These are phyloP conservation scores for Globisporangium spinosum DNA, from an alignment of 352 stramenopile species.

Conservation along the genomic window DNA sequence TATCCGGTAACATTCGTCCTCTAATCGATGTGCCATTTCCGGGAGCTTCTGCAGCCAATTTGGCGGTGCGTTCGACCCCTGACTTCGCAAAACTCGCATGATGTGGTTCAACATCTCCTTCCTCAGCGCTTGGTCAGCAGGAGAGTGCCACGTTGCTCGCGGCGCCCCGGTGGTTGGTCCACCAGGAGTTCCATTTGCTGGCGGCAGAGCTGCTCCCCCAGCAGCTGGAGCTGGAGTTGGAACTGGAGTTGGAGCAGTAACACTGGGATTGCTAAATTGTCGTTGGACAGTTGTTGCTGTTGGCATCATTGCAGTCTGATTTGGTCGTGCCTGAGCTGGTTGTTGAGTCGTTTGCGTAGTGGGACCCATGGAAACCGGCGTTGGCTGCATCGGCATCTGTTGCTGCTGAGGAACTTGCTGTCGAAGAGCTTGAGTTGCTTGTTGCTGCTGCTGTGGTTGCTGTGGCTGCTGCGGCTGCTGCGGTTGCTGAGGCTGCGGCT, in stretches of 20 bases:
- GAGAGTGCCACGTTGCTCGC: slow-evolving; percentile 64
- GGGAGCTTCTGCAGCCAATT: slow-evolving; percentile 97
- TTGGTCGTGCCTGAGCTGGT: slow-evolving; percentile 10
- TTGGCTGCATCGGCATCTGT: slow-evolving; percentile 12
- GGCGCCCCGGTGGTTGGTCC: slow-evolving; percentile 1
- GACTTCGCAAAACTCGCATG: slow-evolving; percentile 93
- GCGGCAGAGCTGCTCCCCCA: slow-evolving; percentile 2
- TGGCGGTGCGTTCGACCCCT: slow-evolving; percentile 92
- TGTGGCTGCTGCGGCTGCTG: slow-evolving; percentile 23
- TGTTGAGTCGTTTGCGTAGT: slow-evolving; percentile 24
- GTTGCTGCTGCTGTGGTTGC: slow-evolving; percentile 25
- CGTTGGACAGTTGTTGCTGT: slow-evolving; percentile 11
- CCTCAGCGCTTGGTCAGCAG: slow-evolving; percentile 64
- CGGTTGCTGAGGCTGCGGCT: slow-evolving; percentile 3
- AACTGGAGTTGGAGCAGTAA: not conserved
- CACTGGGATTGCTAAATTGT: slow-evolving; percentile 11
- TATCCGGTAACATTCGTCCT: slow-evolving; percentile 95
- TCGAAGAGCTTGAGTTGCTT: slow-evolving; percentile 8
- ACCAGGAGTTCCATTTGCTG: slow-evolving; percentile 1
- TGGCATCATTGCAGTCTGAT: slow-evolving; percentile 9
- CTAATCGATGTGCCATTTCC: slow-evolving; percentile 96
- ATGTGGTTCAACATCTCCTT: slow-evolving; percentile 90
- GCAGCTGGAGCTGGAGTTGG: not conserved
- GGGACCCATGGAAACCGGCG: slow-evolving; percentile 17
- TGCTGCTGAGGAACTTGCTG: slow-evolving; percentile 14